A percentile compares a stretch with the other conserved stretches of the same genome.
phyloP scores from a whole-genome alignment of 2,329 filamentous ascomycete species.

The Rugonectria rugulosa region DNA sequence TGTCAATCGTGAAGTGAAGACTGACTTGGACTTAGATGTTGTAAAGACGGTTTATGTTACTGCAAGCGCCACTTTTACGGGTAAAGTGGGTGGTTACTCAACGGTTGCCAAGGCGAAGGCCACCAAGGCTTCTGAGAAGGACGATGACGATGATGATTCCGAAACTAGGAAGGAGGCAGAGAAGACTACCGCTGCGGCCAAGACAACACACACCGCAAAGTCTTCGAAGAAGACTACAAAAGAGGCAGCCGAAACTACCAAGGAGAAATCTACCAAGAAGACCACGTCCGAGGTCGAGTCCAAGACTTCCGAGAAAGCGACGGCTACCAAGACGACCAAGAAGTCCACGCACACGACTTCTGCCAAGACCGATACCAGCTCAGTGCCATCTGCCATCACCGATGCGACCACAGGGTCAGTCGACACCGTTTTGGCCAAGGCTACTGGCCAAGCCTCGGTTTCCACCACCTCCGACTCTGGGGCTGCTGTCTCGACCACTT shows the following conservation, averaged over 20 bases:
- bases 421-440: constrained; percentile 42
- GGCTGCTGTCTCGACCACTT: constrained; percentile 23
- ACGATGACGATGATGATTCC: background rate
- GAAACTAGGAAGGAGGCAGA: background rate
- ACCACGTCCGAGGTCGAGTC: constrained; percentile 23
- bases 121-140: constrained; percentile 22
- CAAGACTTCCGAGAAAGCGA: constrained; percentile 11
- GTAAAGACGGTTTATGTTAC: constrained; percentile 52
- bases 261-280: constrained; percentile 12
- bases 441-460: constrained; percentile 34
- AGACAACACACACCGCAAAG: constrained; percentile 23
- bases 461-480: constrained; percentile 14
- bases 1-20: constrained; percentile 19
- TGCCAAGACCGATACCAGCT: constrained; percentile 33
- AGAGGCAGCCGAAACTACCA: constrained; percentile 17
- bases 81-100: constrained; percentile 53
- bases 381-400: constrained; percentile 38
- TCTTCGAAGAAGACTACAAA: constrained; percentile 23
- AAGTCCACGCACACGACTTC: constrained; percentile 39
- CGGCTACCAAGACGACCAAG: constrained; percentile 31
- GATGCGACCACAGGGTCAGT: constrained; percentile 33
- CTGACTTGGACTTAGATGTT: constrained; percentile 35
- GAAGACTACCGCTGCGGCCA: constrained; percentile 8
- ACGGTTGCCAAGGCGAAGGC: constrained; percentile 40
- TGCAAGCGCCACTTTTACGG: constrained; percentile 50